Percentiles rank a stretch among this genome's conserved stretches.
Evolutionary conservation across 225 moss, liverwort and hornwort species (phyloP).

Genomic region (Physcomitrium patens): DNA sequence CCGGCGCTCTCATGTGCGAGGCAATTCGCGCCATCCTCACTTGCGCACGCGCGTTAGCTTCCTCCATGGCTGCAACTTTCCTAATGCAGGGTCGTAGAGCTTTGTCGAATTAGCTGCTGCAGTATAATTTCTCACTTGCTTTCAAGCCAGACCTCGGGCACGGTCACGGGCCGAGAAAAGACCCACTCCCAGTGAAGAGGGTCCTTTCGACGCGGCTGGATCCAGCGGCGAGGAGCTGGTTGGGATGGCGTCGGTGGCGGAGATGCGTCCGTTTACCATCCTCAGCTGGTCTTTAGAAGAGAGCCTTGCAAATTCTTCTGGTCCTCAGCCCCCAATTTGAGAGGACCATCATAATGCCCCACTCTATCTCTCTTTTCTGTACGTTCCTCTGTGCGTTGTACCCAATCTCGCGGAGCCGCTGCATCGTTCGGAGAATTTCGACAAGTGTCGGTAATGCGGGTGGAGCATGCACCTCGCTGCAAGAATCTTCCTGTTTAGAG

Average conservation of each 20-base stretch:
- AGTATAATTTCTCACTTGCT: background rate
- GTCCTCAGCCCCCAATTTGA: conserved; percentile 22
- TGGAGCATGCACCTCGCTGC: too few species aligned
- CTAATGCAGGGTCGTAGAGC: background rate
- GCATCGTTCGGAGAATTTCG: background rate
- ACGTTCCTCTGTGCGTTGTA: background rate
- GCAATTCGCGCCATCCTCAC: conserved; percentile 81
- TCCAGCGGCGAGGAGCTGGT: conserved; percentile 28
- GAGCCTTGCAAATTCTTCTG: conserved; percentile 46
- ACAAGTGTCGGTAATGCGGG: background rate
- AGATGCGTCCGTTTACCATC: conserved; percentile 35
- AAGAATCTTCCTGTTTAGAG: too few species aligned
- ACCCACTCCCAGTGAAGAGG: too few species aligned
- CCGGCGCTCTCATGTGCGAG: conserved; percentile 63
- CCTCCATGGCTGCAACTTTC: conserved; percentile 41
- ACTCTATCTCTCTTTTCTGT: conserved; percentile 16
- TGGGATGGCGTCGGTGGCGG: conserved; percentile 20
- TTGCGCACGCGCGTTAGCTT: conserved; percentile 46
- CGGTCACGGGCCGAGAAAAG: too few species aligned
- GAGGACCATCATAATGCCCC: conserved; percentile 7
- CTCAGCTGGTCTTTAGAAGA: conserved; percentile 12
- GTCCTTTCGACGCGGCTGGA: background rate
- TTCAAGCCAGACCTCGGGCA: too few species aligned
- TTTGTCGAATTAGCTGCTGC: background rate
- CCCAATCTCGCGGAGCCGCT: too few species aligned